Evolutionary conservation across 768 basidiomycete species (phyloP).

Genomic region (Hericium alpestre): DNA sequence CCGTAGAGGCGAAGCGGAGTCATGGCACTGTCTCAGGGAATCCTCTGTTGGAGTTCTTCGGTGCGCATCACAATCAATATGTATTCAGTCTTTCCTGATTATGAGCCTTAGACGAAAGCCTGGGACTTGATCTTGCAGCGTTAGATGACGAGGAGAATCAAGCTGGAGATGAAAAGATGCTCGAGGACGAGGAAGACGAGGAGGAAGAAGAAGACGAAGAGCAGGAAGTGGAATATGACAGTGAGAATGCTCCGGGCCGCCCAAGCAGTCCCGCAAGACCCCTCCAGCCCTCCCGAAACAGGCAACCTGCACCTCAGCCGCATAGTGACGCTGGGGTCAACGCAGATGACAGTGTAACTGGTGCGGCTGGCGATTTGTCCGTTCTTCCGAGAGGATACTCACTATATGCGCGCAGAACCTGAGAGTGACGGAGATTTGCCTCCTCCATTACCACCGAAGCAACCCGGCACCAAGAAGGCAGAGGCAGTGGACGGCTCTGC

Average conservation of each 20-base stretch:
- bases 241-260: constrained; percentile 3
- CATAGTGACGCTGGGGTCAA: neutral
- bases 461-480: neutral
- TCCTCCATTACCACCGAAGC: neutral
- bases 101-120: constrained; percentile 9
- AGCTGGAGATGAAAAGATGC: neutral
- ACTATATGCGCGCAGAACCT: constrained; percentile 15
- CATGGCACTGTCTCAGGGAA: constrained; percentile 11
- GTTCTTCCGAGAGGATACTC: neutral
- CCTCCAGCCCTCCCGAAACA: neutral
- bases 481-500: neutral
- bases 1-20: constrained; percentile 1
- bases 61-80: constrained; percentile 5
- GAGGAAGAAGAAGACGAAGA: constrained; percentile 14
- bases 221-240: constrained; percentile 7
- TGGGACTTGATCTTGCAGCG: constrained; percentile 9
- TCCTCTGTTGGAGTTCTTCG: constrained; percentile 17
- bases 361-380: neutral
- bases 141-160: constrained; percentile 2
- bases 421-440: constrained; percentile 13
- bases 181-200: neutral
- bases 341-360: neutral
- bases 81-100: neutral
- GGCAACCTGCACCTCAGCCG: neutral
- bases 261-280: neutral